A percentile compares a stretch with the other conserved stretches of the same genome.
Conservation (phyloP, 129 eudicot genomes). For the Daucus carota region DH1_v3.0 NC_030388.2:21058001-21058500, state of each 20-base stretch:
- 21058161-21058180: background rate
- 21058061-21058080: background rate
- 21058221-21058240: constrained; percentile 87
- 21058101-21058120: background rate
- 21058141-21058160: too few species aligned
- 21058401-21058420: background rate
- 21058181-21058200: background rate
- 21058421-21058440: background rate
- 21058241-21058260: constrained; percentile 84
- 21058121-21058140: too few species aligned
- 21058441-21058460: background rate
- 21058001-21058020: background rate
- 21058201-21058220: background rate
- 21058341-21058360: background rate
- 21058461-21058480: background rate
- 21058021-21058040: background rate
- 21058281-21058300: constrained; percentile 50
- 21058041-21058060: background rate
- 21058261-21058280: constrained; percentile 89
- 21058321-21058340: background rate
- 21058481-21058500: background rate
- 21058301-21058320: background rate
- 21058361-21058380: background rate
- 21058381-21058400: background rate
- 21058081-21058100: background rate